A percentile compares a stretch with the other conserved stretches of the same genome.
Evolutionary conservation across 2,329 filamentous ascomycete genomes (phyloP).

Genomic region (Lasiodiplodia citricola): DNA sequence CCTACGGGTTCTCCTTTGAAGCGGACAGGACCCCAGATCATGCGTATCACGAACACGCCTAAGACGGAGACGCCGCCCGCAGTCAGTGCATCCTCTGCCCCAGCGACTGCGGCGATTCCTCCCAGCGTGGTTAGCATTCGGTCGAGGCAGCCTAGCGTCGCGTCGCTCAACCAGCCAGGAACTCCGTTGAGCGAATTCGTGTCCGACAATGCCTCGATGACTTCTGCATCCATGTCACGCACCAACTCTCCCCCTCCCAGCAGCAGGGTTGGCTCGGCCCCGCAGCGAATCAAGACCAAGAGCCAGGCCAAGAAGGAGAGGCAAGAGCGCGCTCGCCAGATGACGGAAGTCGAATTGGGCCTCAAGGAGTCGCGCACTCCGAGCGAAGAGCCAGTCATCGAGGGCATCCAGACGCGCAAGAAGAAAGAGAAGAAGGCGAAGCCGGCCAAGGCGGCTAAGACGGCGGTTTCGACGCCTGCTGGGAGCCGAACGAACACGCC

Average conservation of each 20-base stretch:
- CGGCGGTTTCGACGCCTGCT: slow-evolving; percentile 15
- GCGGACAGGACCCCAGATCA: slow-evolving; percentile 62
- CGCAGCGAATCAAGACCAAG: slow-evolving; percentile 73
- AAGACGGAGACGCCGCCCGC: slow-evolving; percentile 63
- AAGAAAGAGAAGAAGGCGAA: slow-evolving; percentile 78
- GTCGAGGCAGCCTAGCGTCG: slow-evolving; percentile 59
- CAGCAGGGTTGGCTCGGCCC: slow-evolving; percentile 69
- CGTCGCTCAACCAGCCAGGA: slow-evolving; percentile 68
- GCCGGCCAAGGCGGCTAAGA: not conserved
- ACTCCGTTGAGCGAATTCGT: slow-evolving; percentile 76
- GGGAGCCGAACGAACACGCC: slow-evolving; percentile 14
- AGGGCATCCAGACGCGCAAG: slow-evolving; percentile 78
- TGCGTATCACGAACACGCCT: slow-evolving; percentile 72
- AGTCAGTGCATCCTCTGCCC: slow-evolving; percentile 40
- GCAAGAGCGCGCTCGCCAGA: slow-evolving; percentile 64
- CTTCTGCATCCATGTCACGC: slow-evolving; percentile 74
- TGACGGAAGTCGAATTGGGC: slow-evolving; percentile 62
- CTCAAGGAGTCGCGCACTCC: slow-evolving; percentile 31
- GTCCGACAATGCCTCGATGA: slow-evolving; percentile 77
- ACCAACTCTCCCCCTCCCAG: slow-evolving; percentile 68
- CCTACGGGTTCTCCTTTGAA: slow-evolving; percentile 49
- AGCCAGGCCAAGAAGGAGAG: slow-evolving; percentile 79
- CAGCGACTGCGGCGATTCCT: slow-evolving; percentile 39
- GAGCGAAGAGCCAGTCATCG: slow-evolving; percentile 51
- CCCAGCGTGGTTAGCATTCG: slow-evolving; percentile 48